These are phyloP conservation scores for Ministeria vibrans DNA, from an alignment of 78 protist genomes.

Conservation along the genomic window DNA sequence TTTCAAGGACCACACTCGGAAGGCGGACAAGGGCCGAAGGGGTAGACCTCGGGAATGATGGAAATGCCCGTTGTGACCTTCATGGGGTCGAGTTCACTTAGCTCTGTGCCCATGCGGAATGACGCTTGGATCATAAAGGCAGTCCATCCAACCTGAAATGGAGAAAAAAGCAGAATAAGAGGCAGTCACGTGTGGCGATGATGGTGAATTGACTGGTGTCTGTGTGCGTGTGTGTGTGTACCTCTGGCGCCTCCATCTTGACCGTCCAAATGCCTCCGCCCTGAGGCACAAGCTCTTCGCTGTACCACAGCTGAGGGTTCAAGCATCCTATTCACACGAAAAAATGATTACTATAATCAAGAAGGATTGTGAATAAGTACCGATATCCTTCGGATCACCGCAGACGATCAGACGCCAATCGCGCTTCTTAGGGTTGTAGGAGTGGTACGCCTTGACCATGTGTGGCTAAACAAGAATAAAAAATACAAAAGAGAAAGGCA, in stretches of 20 bases:
- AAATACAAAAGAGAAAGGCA: background rate
- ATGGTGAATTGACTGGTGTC: background rate
- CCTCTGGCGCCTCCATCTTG: background rate
- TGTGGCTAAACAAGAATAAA: background rate
- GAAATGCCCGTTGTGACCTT: background rate
- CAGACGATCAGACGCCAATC: slow-evolving; percentile 52
- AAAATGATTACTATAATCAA: too few species aligned
- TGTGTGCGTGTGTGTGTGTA: background rate
- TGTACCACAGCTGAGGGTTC: background rate
- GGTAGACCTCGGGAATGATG: background rate
- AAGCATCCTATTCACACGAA: too few species aligned
- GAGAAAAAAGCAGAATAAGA: background rate
- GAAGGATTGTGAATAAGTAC: too few species aligned
- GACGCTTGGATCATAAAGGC: background rate
- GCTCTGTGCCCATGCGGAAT: background rate
- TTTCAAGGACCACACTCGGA: background rate
- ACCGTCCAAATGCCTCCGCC: background rate
- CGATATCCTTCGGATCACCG: background rate
- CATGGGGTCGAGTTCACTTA: background rate
- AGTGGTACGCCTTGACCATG: slow-evolving; percentile 7
- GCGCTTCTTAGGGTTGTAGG: slow-evolving; percentile 18
- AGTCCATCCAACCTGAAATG: background rate
- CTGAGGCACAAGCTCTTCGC: background rate
- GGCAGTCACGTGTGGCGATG: background rate
- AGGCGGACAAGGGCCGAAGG: background rate